Evolutionary conservation across 164 flowering plant genomes (phyloP), one percentile per base, ranked within the genome.

Genomic region (Annona cherimola): DNA sequence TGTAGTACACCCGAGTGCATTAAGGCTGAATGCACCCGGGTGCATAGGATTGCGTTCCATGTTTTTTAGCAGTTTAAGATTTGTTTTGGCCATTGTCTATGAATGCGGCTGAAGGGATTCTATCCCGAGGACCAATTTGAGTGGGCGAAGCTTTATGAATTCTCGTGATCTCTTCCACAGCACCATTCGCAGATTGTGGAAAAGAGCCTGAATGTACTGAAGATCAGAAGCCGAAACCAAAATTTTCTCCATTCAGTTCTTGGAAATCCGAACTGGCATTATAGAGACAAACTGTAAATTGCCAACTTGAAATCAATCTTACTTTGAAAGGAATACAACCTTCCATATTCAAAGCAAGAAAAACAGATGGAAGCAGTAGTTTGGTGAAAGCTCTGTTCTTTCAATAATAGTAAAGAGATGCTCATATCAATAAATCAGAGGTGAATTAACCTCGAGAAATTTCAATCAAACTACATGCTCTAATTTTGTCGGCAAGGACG

Each of bases 141-240:
- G 70, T 1, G 5, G 96, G 97, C 68, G 90, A 76, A 54, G 90
- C 87, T 83, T 84, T 83, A 71, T 89, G 94, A 66, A 88, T 70
- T 72, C 83, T 80, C 91, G 81, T 90, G 73, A 92, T 88, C 81
- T 87, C 87, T 54, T 75, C 84, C 45, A 87, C 91, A 43, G 79
- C 86, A 12, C 72, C 81, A n/a, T 85, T 87, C 0, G 71, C 61
- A 18, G 79, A 68, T 60, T 78, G 73, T 16, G 66, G 35, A 73
- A 57, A 69, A 18, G 71, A 16, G 43, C 75, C 79, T 81, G 79
- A 78, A 45, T 66, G 71, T 7, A 20, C 8, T 9, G 14, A 50
- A 16, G 57, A 0, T 61, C 18, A 26, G 35, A 20, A 19, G 18
- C 19, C 20, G 39, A n/a, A 6, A 61, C 19, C 35, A 26, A 9